Percentiles rank a stretch among this genome's conserved stretches.
These are phyloP conservation scores for Petunia hybrid DNA, from an alignment of 305 asterid species.

Conservation along the genomic window DNA sequence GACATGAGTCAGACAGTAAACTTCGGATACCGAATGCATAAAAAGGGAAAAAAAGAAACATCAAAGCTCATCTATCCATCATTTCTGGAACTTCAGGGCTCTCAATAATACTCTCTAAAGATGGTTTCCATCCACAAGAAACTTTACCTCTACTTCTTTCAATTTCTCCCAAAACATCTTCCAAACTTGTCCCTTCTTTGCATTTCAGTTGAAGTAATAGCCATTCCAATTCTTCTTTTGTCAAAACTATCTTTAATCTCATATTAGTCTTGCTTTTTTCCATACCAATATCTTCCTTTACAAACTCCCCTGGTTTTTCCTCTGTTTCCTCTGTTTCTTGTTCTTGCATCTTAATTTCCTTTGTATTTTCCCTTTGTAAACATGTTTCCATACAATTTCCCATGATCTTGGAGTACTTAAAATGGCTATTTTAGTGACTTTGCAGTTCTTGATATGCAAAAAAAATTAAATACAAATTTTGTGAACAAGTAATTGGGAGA, in stretches of 20 bases:
- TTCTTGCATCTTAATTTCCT: neutral
- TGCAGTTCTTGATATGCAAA: neutral
- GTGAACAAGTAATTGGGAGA: neutral
- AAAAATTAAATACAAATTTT: too few species aligned
- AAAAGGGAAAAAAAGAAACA: neutral
- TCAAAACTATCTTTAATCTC: conserved; percentile 68
- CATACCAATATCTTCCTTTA: neutral
- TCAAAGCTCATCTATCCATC: conserved; percentile 39
- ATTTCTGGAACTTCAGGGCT: conserved; percentile 51
- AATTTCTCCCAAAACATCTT: conserved; percentile 63
- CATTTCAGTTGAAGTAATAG: conserved; percentile 53
- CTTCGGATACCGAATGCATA: neutral
- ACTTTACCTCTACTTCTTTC: conserved; percentile 47
- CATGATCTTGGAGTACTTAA: conserved; percentile 40
- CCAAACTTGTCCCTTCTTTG: conserved; percentile 50
- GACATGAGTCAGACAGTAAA: neutral
- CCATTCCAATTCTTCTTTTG: conserved; percentile 76
- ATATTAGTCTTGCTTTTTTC: conserved; percentile 36
- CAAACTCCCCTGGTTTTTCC: conserved; percentile 27
- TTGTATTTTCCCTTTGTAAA: conserved; percentile 24
- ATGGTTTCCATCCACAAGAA: conserved; percentile 63
- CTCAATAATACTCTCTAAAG: conserved; percentile 69
- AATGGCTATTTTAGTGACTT: neutral
- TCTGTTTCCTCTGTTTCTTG: conserved; percentile 30
- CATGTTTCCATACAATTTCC: conserved; percentile 67